phyloP scores from a whole-genome alignment of 208 protist species.

The Tritrichomonas musculus region DNA sequence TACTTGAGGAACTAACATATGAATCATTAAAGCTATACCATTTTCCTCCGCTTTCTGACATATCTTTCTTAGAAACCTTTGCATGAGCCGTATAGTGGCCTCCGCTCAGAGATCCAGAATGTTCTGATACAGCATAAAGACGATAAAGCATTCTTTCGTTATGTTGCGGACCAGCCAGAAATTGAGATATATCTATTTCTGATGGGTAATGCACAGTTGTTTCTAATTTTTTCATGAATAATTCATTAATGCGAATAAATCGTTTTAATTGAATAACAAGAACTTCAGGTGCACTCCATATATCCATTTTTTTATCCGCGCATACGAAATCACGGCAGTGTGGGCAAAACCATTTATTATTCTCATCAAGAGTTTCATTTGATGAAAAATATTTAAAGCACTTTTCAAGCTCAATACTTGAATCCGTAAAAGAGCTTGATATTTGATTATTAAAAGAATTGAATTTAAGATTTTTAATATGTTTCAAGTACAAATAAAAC shows the following conservation, averaged over 20 bases:
- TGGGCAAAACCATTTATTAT: neutral
- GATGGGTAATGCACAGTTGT: neutral
- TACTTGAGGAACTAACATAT: neutral
- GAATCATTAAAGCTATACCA: constrained; percentile 25
- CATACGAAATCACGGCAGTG: neutral
- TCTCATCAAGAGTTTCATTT: neutral
- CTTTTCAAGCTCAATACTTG: neutral
- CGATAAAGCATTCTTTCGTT: too few relatives aligned
- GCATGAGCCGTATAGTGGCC: constrained; percentile 22
- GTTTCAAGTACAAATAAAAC: neutral
- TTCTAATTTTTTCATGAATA: neutral
- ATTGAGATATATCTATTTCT: neutral
- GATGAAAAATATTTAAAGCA: neutral
- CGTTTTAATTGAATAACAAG: neutral
- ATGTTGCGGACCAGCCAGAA: neutral
- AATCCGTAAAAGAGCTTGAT: neutral
- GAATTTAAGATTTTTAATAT: neutral
- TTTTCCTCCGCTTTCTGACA: neutral
- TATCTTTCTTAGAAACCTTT: neutral
- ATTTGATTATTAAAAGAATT: neutral
- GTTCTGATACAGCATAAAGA: neutral
- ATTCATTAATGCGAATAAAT: neutral
- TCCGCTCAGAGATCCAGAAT: neutral
- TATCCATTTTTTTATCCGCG: neutral
- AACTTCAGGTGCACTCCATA: neutral